These are phyloP conservation scores for Peronospora farinosa DNA, from an alignment of 352 stramenopile genomes.

Conservation along the genomic window DNA sequence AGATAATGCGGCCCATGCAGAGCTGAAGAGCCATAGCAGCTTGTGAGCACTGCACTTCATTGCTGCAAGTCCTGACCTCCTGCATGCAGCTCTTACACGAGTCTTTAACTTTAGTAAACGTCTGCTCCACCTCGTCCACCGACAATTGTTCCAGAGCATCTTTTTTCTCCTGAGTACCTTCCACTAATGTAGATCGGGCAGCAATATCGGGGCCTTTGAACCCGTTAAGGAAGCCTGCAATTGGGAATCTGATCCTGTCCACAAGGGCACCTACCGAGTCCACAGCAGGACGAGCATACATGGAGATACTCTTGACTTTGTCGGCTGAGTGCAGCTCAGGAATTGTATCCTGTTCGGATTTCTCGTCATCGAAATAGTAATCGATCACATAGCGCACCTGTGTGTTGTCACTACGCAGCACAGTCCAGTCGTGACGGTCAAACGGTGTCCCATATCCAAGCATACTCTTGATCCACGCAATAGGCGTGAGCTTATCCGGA, in stretches of 20 bases:
- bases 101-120: slow-evolving; percentile 78
- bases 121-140: slow-evolving; percentile 68
- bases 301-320: slow-evolving; percentile 86
- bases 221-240: slow-evolving; percentile 48
- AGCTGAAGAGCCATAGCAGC: slow-evolving; percentile 83
- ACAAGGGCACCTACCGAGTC: slow-evolving; percentile 66
- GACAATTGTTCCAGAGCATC: slow-evolving; percentile 43
- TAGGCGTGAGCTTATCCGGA: slow-evolving; percentile 93
- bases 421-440: slow-evolving; percentile 98
- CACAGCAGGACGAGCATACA: slow-evolving; percentile 81
- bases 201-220: slow-evolving; percentile 45
- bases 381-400: slow-evolving; percentile 98
- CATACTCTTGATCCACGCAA: slow-evolving; percentile 89
- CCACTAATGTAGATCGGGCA: slow-evolving; percentile 41
- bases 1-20: slow-evolving; percentile 87
- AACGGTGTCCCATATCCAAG: slow-evolving; percentile 89
- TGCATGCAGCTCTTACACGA: slow-evolving; percentile 79
- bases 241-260: slow-evolving; percentile 76
- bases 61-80: slow-evolving; percentile 67
- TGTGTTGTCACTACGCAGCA: slow-evolving; percentile 84
- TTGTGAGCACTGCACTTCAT: slow-evolving; percentile 76
- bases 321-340: slow-evolving; percentile 76
- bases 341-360: slow-evolving; percentile 65
- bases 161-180: slow-evolving; percentile 34
- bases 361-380: slow-evolving; percentile 95